These are phyloP conservation scores for Fusarium nematophilum DNA, from an alignment of 2,329 filamentous ascomycete species.

Conservation along the genomic window DNA sequence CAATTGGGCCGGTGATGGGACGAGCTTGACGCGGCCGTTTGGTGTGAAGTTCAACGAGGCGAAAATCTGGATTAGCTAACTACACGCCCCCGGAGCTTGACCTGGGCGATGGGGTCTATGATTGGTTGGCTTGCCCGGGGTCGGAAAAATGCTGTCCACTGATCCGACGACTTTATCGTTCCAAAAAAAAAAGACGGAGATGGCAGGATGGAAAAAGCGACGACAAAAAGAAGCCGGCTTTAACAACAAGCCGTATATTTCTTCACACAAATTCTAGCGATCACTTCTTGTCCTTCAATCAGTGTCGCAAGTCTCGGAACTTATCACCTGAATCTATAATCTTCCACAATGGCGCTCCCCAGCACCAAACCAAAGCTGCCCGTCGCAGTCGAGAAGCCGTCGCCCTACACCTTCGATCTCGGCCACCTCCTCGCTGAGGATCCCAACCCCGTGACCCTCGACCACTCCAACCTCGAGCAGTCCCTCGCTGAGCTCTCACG, in stretches of 20 bases:
- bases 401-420: slow-evolving; percentile 94
- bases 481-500: slow-evolving; percentile 80
- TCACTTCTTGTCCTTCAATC: background rate
- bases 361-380: slow-evolving; percentile 63
- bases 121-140: slow-evolving; percentile 26
- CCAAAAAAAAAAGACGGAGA: slow-evolving; percentile 37
- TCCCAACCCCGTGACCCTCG: slow-evolving; percentile 79
- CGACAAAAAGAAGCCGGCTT: slow-evolving; percentile 18
- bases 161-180: slow-evolving; percentile 47
- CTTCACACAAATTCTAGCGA: background rate
- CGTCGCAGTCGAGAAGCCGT: slow-evolving; percentile 81
- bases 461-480: slow-evolving; percentile 68
- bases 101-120: slow-evolving; percentile 16
- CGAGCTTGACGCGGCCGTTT: slow-evolving; percentile 38
- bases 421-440: slow-evolving; percentile 87
- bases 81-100: slow-evolving; percentile 35
- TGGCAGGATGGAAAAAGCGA: slow-evolving; percentile 29
- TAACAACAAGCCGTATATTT: slow-evolving; percentile 11
- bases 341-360: slow-evolving; percentile 49
- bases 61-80: slow-evolving; percentile 46
- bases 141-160: slow-evolving; percentile 42
- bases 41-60: slow-evolving; percentile 39
- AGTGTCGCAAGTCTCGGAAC: background rate
- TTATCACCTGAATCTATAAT: background rate
- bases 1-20: slow-evolving; percentile 44